These are phyloP conservation scores for Anthracocystis panici-leucophaei DNA, from an alignment of 1,284 basidiomycete genomes.

Conservation along the genomic window DNA sequence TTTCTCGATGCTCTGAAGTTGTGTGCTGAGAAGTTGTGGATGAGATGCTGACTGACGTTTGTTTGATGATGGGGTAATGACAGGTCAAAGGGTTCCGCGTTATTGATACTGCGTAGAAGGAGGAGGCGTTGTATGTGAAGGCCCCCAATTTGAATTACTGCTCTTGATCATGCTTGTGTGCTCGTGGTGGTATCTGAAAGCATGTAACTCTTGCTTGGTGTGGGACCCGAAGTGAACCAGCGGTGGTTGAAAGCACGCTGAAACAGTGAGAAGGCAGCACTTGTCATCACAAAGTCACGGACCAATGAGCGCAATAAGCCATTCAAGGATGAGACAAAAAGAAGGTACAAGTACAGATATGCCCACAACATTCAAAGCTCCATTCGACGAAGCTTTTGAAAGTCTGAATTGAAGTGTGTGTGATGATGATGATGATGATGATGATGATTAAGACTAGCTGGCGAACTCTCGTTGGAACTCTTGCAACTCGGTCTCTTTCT, in stretches of 20 bases:
- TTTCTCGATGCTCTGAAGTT: no score
- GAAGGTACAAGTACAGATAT: no score
- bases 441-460: slow-evolving; percentile 8
- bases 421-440: no score
- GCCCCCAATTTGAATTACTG: no score
- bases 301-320: no score
- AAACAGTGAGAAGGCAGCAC: no score
- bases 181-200: no score
- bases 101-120: slow-evolving; percentile 49
- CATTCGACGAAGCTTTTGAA: background rate
- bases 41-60: slow-evolving; percentile 2
- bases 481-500: slow-evolving; percentile 61
- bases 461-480: slow-evolving; percentile 57
- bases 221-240: no score
- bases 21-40: background rate
- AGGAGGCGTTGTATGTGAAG: background rate
- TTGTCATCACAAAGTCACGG: background rate
- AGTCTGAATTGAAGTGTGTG: background rate
- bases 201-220: no score
- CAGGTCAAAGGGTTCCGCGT: slow-evolving; percentile 60
- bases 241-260: no score
- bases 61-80: background rate
- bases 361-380: background rate
- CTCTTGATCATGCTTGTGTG: no score
- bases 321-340: no score